Evolutionary conservation across 83 land plant genomes (phyloP).

Genomic region (Thuja plicata): DNA sequence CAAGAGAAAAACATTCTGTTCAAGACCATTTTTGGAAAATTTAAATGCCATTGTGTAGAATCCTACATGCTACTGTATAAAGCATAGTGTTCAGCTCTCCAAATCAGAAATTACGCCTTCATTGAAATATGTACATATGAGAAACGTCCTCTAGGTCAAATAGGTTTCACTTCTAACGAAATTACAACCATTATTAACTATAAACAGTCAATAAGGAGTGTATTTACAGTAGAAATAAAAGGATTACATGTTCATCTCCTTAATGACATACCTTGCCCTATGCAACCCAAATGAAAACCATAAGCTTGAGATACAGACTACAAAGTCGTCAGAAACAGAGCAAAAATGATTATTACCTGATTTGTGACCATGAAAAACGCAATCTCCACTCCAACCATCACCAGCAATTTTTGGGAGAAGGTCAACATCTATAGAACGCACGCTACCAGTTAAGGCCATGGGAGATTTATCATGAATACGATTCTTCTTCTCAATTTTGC

Average conservation of each 20-base stretch:
- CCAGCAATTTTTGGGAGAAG: slow-evolving; percentile 59
- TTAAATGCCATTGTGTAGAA: no score
- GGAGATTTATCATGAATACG: slow-evolving; percentile 72
- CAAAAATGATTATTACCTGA: slow-evolving; percentile 25
- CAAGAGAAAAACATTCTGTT: neutral
- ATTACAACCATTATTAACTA: neutral
- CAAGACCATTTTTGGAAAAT: no score
- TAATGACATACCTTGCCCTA: no score
- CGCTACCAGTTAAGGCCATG: slow-evolving; percentile 55
- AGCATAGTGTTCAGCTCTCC: no score
- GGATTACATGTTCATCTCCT: no score
- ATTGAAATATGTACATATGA: no score
- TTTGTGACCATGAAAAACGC: slow-evolving; percentile 57
- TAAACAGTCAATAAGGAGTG: neutral
- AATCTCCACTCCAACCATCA: slow-evolving; percentile 72
- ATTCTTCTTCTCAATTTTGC: slow-evolving; percentile 72
- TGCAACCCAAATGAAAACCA: neutral
- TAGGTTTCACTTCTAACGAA: neutral
- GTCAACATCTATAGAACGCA: slow-evolving; percentile 69
- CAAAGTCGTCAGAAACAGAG: neutral
- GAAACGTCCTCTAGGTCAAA: neutral
- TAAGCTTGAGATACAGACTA: neutral
- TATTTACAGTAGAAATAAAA: neutral
- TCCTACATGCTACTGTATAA: no score
- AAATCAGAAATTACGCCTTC: no score